Conservation (phyloP, 1,139 yeast species). For the Yamadazyma pseudoaaseri region DNA sequence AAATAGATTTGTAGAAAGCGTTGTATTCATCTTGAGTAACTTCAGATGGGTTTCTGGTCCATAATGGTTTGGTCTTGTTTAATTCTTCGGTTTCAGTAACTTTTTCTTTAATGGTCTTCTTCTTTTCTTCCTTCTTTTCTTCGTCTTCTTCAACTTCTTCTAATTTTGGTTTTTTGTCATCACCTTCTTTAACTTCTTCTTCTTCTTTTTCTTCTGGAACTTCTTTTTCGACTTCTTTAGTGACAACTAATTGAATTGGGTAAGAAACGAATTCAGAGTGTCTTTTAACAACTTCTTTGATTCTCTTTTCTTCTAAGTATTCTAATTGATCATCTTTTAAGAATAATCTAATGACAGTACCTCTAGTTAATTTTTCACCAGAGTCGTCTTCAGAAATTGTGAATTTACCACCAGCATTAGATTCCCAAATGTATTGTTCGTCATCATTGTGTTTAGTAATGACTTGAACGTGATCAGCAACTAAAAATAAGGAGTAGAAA, state of each 20-base stretch:
- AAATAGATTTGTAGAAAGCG: slow-evolving; percentile 98
- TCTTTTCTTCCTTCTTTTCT: slow-evolving; percentile 61
- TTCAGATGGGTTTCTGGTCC: slow-evolving; percentile 99
- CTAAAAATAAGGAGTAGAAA: slow-evolving; percentile 99
- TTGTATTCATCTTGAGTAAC: slow-evolving; percentile 98
- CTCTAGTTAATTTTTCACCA: slow-evolving; percentile 88
- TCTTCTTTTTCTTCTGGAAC: slow-evolving; percentile 75
- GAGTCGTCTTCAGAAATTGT: slow-evolving; percentile 88
- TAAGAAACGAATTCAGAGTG: slow-evolving; percentile 99
- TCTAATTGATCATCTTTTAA: slow-evolving; percentile 98
- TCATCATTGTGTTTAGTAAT: slow-evolving; percentile 98
- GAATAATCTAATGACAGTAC: slow-evolving; percentile 93
- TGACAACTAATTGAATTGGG: slow-evolving; percentile 98
- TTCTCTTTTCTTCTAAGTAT: slow-evolving; percentile 98
- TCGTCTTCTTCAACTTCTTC: slow-evolving; percentile 69
- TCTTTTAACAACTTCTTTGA: slow-evolving; percentile 98
- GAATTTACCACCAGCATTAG: slow-evolving; percentile 99
- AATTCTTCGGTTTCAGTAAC: slow-evolving; percentile 94
- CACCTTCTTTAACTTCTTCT: slow-evolving; percentile 46
- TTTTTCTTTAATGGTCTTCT: slow-evolving; percentile 79
- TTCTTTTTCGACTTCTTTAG: slow-evolving; percentile 98
- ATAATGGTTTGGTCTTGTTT: slow-evolving; percentile 98
- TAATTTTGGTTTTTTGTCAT: slow-evolving; percentile 58
- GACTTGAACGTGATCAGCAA: slow-evolving; percentile 98
- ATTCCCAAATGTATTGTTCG: slow-evolving; percentile 99